Percentiles rank a stretch among this genome's conserved stretches.
phyloP scores from a whole-genome alignment of 495 filamentous ascomycete species.

The Astrothelium subdiscretum region DNA sequence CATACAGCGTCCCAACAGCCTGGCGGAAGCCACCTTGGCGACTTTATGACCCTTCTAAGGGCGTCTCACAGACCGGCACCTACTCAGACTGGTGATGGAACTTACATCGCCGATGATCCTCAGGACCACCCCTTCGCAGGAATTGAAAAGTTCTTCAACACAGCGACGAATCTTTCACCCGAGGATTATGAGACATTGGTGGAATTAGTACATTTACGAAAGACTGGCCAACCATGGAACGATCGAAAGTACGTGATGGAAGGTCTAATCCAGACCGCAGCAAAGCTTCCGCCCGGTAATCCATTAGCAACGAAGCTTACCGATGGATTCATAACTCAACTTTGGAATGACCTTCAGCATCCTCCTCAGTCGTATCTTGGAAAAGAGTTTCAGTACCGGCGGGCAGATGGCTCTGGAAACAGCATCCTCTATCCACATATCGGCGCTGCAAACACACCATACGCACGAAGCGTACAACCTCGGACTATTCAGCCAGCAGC shows the following conservation, averaged over 20 bases:
- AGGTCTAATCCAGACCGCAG: slow-evolving; percentile 30
- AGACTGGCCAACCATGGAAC: slow-evolving; percentile 11
- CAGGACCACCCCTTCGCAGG: slow-evolving; percentile 7
- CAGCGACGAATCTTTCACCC: neutral
- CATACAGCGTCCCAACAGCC: neutral
- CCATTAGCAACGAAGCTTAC: slow-evolving; percentile 44
- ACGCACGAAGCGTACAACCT: slow-evolving; percentile 64
- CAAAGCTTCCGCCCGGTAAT: slow-evolving; percentile 29
- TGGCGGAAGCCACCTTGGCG: neutral
- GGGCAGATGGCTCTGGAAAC: slow-evolving; percentile 61
- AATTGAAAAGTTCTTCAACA: neutral
- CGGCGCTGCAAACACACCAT: slow-evolving; percentile 51
- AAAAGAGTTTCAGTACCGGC: slow-evolving; percentile 46
- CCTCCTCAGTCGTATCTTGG: slow-evolving; percentile 52
- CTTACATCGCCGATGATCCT: slow-evolving; percentile 26
- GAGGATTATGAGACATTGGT: slow-evolving; percentile 1
- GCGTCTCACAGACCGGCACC: slow-evolving; percentile 20
- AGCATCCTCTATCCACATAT: slow-evolving; percentile 51
- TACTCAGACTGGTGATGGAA: slow-evolving; percentile 28
- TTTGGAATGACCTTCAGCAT: slow-evolving; percentile 61
- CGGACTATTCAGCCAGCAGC: slow-evolving; percentile 48
- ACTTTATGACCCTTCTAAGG: slow-evolving; percentile 13
- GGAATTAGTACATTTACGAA: neutral
- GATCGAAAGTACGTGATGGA: slow-evolving; percentile 49
- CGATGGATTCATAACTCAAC: slow-evolving; percentile 45